phyloP scores from a whole-genome alignment of 1,284 basidiomycete species.

The Agaricales sp. region DNA sequence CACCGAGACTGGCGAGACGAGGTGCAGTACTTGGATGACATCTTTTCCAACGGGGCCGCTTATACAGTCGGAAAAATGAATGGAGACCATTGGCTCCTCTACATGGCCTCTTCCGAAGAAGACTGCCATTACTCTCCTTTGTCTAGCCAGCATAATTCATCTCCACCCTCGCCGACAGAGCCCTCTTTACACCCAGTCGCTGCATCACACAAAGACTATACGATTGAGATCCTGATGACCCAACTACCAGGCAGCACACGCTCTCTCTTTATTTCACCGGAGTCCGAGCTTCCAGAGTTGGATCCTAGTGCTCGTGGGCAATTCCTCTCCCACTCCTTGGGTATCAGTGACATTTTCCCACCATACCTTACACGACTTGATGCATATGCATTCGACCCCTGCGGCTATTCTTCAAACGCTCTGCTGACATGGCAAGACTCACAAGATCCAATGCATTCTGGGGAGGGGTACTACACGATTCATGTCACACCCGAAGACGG shows the following conservation, averaged over 20 bases:
- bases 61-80: conserved; percentile 98
- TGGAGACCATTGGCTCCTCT: conserved; percentile 97
- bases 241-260: conserved; percentile 74
- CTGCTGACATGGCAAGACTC: conserved; percentile 59
- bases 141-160: conserved; percentile 18
- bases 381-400: conserved; percentile 91
- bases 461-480: conserved; percentile 95
- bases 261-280: conserved; percentile 68
- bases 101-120: conserved; percentile 65
- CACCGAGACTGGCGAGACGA: conserved; percentile 95
- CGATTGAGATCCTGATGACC: conserved; percentile 98
- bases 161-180: conserved; percentile 10
- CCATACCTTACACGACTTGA: conserved; percentile 75
- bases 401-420: conserved; percentile 95
- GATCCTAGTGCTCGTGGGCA: conserved; percentile 57
- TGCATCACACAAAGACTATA: conserved; percentile 60
- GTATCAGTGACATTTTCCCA: conserved; percentile 80
- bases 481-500: conserved; percentile 98
- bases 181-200: conserved; percentile 14
- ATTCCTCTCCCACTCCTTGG: conserved; percentile 64
- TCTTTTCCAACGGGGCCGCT: conserved; percentile 83
- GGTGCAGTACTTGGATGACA: conserved; percentile 83
- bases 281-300: conserved; percentile 20
- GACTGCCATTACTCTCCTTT: conserved; percentile 20
- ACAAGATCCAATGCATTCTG: conserved; percentile 15